Evolutionary conservation across 2,329 filamentous ascomycete genomes (phyloP), one percentile per base, ranked within the genome.

Genomic region (Trichophyton mentagrophytes): DNA sequence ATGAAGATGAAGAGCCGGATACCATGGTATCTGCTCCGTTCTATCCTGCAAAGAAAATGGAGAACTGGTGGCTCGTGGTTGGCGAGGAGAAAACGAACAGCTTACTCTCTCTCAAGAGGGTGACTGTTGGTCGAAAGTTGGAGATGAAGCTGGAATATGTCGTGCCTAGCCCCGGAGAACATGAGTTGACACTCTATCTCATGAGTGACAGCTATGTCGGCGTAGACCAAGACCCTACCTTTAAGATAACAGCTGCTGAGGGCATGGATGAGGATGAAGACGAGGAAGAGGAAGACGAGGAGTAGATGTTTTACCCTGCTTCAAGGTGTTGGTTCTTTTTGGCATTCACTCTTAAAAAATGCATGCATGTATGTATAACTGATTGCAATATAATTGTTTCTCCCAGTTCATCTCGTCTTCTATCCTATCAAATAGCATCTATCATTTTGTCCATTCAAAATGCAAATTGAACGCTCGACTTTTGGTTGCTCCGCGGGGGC

Each of bases 21-120:
- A 83, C 87, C 1, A 86, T 85, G 1, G 95, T 97, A 1, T 91
- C 97, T 71, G 91, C 92, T 58, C 93, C 93, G 0, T 99, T 97
- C 80, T 99, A 93, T 72, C 91, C 93, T 0, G 79, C 74, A 57
- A 87, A 87, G 73, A 99, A 99, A 81, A 87, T 89, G 78, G 93
- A 99, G 80, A 96, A 93, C 71, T 99, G 91, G 91, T 99, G 93
- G 93, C 78, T 99, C 61, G 89, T 99, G 20, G 89, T 99, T 38
- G 92, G 91, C 33, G 91, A 97, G 67, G 90, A 96, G 76, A 87
- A 84, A 72, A 89, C 87, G 46, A 92, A 90, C 78, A 91, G 82
- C 65, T 78, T 99, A 64, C 79, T 97, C 61, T 91, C 89, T 2
- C 96, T 97, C 78, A 99, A 97, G 81, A 84, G 92, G 67, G 86